Conservation (phyloP, 1,284 basidiomycete species). For the Serendipita sp. region DNA sequence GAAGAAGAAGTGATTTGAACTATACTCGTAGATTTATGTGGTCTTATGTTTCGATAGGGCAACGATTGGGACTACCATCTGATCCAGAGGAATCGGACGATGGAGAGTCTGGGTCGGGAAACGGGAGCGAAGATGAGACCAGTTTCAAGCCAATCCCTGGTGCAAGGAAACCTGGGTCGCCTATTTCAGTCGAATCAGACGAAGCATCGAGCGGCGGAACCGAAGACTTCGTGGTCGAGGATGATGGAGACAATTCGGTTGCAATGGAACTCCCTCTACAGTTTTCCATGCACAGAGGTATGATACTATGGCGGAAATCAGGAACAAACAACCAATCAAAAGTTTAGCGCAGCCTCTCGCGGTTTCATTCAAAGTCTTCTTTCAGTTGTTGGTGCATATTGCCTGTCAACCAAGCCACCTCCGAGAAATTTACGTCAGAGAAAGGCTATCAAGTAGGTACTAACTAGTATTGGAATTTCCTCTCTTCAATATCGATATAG, state of each 20-base stretch:
- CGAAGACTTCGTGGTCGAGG: conserved; percentile 58
- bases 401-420: conserved; percentile 43
- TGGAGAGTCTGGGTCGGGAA: conserved; percentile 18
- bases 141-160: conserved; percentile 10
- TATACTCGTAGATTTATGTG: neutral
- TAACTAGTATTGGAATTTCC: conserved; percentile 6
- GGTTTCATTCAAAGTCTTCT: conserved; percentile 69
- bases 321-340: neutral
- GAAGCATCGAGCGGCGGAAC: conserved; percentile 26
- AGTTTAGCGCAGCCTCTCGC: conserved; percentile 33
- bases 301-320: conserved; percentile 21
- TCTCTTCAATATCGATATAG: conserved; percentile 20
- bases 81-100: conserved; percentile 26
- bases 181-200: conserved; percentile 29
- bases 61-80: conserved; percentile 32
- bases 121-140: conserved; percentile 22
- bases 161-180: neutral
- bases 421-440: conserved; percentile 39
- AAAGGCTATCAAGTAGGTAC: conserved; percentile 35
- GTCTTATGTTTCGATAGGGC: conserved; percentile 23
- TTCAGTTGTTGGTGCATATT: conserved; percentile 72
- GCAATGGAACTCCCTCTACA: conserved; percentile 44
- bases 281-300: conserved; percentile 53
- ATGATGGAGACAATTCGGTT: conserved; percentile 31
- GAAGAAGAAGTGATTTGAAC: conserved; percentile 37